Conservation (phyloP, 257 asterid species). For the Solanum rostratum region DNA sequence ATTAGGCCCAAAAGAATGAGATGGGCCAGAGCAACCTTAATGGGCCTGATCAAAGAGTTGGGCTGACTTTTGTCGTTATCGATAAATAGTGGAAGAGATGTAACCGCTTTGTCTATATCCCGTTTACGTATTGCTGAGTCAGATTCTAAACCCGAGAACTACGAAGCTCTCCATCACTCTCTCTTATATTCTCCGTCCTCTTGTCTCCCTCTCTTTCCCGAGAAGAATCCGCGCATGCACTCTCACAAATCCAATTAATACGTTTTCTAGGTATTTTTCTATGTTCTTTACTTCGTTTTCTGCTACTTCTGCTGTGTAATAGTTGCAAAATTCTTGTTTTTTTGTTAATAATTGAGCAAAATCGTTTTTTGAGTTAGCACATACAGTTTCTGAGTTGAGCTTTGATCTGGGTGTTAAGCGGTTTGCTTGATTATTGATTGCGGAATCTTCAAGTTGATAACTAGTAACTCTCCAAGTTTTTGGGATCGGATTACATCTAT, state of each 20-base stretch:
- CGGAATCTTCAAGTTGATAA: background rate
- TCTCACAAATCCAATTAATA: background rate
- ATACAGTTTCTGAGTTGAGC: background rate
- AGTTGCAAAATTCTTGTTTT: background rate
- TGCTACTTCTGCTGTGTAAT: background rate
- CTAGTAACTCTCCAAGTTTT: background rate
- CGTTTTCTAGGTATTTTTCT: background rate
- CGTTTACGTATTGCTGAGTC: slow-evolving; percentile 14
- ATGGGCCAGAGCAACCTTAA: background rate
- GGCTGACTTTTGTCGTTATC: background rate
- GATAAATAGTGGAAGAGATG: background rate
- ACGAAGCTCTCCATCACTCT: slow-evolving; percentile 9
- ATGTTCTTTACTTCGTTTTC: background rate
- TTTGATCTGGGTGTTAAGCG: background rate
- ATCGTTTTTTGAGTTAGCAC: background rate
- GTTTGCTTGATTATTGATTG: background rate
- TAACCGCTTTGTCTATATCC: slow-evolving; percentile 6
- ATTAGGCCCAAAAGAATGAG: background rate
- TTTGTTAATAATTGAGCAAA: background rate
- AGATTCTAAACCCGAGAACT: background rate
- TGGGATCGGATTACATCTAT: background rate
- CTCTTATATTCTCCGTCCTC: background rate
- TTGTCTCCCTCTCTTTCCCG: background rate
- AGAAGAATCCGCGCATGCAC: background rate
- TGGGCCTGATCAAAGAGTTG: background rate